A percentile compares a stretch with the other conserved stretches of the same genome.
phyloP scores from a whole-genome alignment of 2,329 filamentous ascomycete species.

The Botrytis porri region DNA sequence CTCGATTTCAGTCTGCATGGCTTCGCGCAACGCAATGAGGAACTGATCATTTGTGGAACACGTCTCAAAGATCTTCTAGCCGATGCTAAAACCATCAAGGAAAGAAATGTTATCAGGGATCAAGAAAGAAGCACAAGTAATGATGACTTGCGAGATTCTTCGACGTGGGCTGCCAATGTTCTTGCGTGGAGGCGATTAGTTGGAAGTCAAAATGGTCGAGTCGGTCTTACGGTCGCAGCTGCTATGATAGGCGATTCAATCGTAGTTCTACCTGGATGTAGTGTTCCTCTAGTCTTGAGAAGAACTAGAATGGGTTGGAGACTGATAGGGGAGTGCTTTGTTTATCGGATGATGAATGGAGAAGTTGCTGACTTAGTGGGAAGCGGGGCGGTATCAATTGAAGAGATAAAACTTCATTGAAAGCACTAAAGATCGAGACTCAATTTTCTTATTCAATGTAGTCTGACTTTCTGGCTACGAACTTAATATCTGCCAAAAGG shows the following conservation, averaged over 20 bases:
- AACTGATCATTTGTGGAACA: conserved; percentile 6
- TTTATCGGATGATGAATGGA: conserved; percentile 26
- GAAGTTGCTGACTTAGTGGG: conserved; percentile 14
- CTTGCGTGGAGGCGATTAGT: conserved; percentile 18
- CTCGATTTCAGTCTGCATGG: conserved; percentile 3
- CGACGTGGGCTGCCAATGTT: conserved; percentile 15
- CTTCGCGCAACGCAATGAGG: neutral
- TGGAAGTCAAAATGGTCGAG: neutral
- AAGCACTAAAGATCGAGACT: neutral
- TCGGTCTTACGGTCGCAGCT: conserved; percentile 10
- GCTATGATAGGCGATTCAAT: conserved; percentile 8
- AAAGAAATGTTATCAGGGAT: neutral
- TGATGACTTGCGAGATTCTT: conserved; percentile 11
- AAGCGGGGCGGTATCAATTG: neutral
- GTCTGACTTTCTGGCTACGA: neutral
- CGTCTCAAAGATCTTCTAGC: neutral
- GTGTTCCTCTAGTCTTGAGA: conserved; percentile 16
- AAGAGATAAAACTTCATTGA: conserved; percentile 6
- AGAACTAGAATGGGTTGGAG: neutral
- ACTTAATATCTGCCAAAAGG: neutral
- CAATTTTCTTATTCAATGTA: neutral
- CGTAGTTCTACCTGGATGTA: conserved; percentile 6
- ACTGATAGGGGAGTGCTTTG: conserved; percentile 24
- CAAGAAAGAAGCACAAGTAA: neutral
- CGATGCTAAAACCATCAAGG: conserved; percentile 11